Base-by-base conservation (phyloP, 441 rosid species). In the Eugenia klotzschiana region DNA sequence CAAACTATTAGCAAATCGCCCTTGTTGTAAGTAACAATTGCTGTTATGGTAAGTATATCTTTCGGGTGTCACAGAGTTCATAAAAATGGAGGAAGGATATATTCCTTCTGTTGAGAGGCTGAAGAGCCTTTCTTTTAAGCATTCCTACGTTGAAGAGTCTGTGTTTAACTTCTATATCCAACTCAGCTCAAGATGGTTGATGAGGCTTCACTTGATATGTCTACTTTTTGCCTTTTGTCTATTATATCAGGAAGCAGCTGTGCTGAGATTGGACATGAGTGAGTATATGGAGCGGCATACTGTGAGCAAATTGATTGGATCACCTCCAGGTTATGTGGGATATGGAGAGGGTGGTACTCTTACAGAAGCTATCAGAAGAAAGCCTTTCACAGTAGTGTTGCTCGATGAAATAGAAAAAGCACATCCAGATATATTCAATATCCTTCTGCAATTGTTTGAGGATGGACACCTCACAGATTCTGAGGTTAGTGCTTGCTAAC, bases 281-380 rank as follows among this genome's bases (percentile, higher is more conserved):
- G 97, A 93, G 87, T 93, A 91, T 84, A 93, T 93, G 97, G 97
- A 93, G 91, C 91, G 95, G 64, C 95, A 93, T 84, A 89, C 95
- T 18, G 94, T 93, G 80, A 93, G 97, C 88, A 93, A 93, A 87
- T 85, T 93, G 86, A 91, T 93, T 73, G 97, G 97, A 53, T 90
- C 95, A 52, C 97, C 97, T 74, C 95, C 95, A 0, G 97, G 97
- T 82, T 93, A 93, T 85, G 92, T 93, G 69, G 95, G 95, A 54
- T 92, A 88, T 83, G 97, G 90, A 88, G 95, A 92, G 85, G 97
- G 94, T 40, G 97, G 95, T 83, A 83, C 89, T 88, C 95, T 93
- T 7, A 92, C 97, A 8, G 97, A 93, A 90, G 97, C 97, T 85
- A 92, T 93, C 72, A 90, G 97, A 91, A 90, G 94, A 87, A 91